Conservation (phyloP, 1,139 yeast genomes). For the Suhomyces anneliseae region DNA sequence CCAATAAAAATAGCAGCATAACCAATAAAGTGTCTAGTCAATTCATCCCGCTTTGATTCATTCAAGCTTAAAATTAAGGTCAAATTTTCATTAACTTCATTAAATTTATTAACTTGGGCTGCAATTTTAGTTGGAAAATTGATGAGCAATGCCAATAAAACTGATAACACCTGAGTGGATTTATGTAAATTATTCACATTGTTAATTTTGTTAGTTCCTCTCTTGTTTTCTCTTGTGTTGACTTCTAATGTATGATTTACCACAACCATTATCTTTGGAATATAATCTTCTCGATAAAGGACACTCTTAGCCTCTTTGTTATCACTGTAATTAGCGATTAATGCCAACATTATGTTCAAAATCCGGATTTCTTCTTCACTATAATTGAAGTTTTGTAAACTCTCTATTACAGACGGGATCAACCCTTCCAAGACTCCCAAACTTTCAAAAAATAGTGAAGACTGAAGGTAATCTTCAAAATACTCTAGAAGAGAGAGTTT, state of each 20-base stretch:
- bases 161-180: conserved; percentile 5
- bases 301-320: not conserved
- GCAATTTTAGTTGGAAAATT: conserved; percentile 5
- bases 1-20: conserved; percentile 16
- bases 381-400: not conserved
- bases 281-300: conserved; percentile 1
- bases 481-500: conserved; percentile 6
- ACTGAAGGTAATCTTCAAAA: conserved; percentile 10
- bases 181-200: no score
- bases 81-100: conserved; percentile 4
- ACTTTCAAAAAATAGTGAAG: conserved; percentile 3
- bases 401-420: not conserved
- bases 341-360: conserved; percentile 6
- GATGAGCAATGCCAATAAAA: conserved; percentile 9
- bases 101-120: not conserved
- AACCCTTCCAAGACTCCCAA: not conserved
- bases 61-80: conserved; percentile 2
- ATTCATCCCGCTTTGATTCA: conserved; percentile 2
- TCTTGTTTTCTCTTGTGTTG: not conserved
- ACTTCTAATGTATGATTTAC: not conserved
- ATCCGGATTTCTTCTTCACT: not conserved
- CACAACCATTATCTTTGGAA: not conserved
- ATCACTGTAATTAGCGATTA: conserved; percentile 8
- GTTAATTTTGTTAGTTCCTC: not conserved
- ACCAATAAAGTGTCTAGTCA: conserved; percentile 14